A percentile compares a stretch with the other conserved stretches of the same genome.
Evolutionary conservation across 2,329 filamentous ascomycete genomes (phyloP).

Genomic region (Ophiostoma montium): DNA sequence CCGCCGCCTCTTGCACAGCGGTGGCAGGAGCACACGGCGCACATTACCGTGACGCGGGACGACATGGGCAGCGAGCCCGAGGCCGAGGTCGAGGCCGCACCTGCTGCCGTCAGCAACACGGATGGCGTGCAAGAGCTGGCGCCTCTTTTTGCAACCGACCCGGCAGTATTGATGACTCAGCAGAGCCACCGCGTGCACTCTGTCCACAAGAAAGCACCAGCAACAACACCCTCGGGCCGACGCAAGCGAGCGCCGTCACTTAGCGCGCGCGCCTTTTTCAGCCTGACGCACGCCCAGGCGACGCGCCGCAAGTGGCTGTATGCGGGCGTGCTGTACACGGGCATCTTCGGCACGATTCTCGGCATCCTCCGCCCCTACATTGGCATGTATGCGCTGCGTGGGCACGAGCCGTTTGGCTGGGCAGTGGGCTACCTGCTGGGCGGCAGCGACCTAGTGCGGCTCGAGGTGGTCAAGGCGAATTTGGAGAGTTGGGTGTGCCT

Average conservation of each 20-base stretch:
- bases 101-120: background rate
- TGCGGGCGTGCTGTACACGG: slow-evolving; percentile 60
- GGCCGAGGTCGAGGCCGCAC: background rate
- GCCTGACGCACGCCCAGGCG: slow-evolving; percentile 68
- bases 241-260: slow-evolving; percentile 51
- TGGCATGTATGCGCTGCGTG: slow-evolving; percentile 47
- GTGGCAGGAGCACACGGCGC: background rate
- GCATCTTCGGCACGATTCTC: slow-evolving; percentile 52
- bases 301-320: slow-evolving; percentile 69
- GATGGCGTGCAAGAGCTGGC: background rate
- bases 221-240: slow-evolving; percentile 48
- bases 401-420: slow-evolving; percentile 81
- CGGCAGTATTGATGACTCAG: background rate
- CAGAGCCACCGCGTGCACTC: no score
- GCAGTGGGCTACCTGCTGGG: slow-evolving; percentile 80
- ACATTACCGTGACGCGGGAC: background rate
- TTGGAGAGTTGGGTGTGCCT: slow-evolving; percentile 65
- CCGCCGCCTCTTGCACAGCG: background rate
- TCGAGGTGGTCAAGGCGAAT: slow-evolving; percentile 53
- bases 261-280: slow-evolving; percentile 58
- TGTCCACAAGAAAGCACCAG: slow-evolving; percentile 9
- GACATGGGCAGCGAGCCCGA: background rate
- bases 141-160: background rate
- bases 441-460: slow-evolving; percentile 57
- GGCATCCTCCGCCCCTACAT: slow-evolving; percentile 60